phyloP scores from a whole-genome alignment of 345 rosid species.

The Eucalyptus urophylla region DNA sequence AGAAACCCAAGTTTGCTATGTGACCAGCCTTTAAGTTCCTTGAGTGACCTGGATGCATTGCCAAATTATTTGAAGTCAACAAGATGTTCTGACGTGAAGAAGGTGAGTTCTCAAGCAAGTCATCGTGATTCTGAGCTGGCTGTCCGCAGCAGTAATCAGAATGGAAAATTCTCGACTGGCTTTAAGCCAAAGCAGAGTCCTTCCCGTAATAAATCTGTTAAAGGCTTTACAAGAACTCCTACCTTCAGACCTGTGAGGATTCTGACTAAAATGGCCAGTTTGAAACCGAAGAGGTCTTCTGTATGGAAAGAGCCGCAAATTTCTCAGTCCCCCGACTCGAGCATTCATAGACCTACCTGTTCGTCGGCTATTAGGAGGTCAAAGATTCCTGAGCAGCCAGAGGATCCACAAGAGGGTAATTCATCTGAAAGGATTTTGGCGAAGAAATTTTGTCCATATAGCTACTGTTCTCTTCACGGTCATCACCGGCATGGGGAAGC shows the following conservation, averaged over 20 bases:
- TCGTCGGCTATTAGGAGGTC: slow-evolving; percentile 73
- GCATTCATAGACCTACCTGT: slow-evolving; percentile 52
- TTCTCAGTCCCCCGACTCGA: not conserved
- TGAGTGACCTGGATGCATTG: not conserved
- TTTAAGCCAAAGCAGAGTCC: not conserved
- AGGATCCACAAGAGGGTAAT: slow-evolving; percentile 10
- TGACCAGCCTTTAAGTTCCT: not conserved
- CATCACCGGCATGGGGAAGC: slow-evolving; percentile 28
- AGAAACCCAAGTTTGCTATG: not conserved
- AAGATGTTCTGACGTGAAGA: not conserved
- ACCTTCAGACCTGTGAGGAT: slow-evolving; percentile 17
- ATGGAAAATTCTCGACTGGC: not conserved
- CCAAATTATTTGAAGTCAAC: not conserved
- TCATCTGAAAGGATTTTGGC: slow-evolving; percentile 13
- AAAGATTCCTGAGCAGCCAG: slow-evolving; percentile 25
- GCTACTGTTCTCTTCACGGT: slow-evolving; percentile 88
- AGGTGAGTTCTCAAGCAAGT: slow-evolving; percentile 7
- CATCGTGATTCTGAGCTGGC: not conserved
- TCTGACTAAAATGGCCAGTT: slow-evolving; percentile 30
- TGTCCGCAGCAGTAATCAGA: not conserved
- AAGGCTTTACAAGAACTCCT: slow-evolving; percentile 14
- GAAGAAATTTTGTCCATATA: slow-evolving; percentile 45
- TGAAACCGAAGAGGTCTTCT: slow-evolving; percentile 28
- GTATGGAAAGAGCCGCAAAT: slow-evolving; percentile 1
- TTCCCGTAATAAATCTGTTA: slow-evolving; percentile 14